Conservation (phyloP, 2,329 filamentous ascomycete species). For the Phialophora tarda region DNA sequence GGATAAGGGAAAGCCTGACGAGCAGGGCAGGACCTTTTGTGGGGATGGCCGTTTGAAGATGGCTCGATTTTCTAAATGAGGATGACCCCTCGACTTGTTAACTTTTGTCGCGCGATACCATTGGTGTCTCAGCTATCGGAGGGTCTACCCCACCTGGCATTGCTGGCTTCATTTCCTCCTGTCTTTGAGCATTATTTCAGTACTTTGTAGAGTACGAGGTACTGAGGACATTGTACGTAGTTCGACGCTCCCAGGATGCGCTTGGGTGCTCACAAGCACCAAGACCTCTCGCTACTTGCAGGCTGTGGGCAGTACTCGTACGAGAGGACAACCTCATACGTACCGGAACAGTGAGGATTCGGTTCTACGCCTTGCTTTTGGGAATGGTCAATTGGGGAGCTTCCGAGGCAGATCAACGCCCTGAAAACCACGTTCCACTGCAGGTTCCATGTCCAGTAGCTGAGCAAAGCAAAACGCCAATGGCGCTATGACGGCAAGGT, state of each 20-base stretch:
- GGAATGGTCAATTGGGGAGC: background rate
- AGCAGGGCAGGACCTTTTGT: background rate
- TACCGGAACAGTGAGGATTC: conserved; percentile 6
- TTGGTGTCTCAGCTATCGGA: conserved; percentile 31
- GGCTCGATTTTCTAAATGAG: conserved; percentile 11
- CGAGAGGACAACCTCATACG: background rate
- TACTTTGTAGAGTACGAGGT: background rate
- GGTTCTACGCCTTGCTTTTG: background rate
- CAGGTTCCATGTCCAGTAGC: conserved; percentile 2
- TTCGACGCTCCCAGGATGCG: background rate
- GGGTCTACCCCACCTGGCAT: conserved; percentile 27
- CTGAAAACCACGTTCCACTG: conserved; percentile 20
- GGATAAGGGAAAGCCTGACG: background rate
- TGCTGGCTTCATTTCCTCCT: conserved; percentile 31
- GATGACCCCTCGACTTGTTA: background rate
- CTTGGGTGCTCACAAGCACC: too few relatives aligned
- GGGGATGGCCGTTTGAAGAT: conserved; percentile 10
- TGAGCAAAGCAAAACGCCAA: conserved; percentile 16
- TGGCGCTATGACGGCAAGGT: conserved; percentile 4
- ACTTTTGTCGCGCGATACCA: conserved; percentile 21
- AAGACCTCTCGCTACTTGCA: background rate
- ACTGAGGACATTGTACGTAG: background rate
- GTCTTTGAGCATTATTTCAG: conserved; percentile 20
- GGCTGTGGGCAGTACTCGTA: background rate
- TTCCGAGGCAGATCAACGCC: conserved; percentile 6